Evolutionary conservation across 208 protist genomes (phyloP), one percentile per base, ranked within the genome.

Genomic region (Tritrichomonas musculus): DNA sequence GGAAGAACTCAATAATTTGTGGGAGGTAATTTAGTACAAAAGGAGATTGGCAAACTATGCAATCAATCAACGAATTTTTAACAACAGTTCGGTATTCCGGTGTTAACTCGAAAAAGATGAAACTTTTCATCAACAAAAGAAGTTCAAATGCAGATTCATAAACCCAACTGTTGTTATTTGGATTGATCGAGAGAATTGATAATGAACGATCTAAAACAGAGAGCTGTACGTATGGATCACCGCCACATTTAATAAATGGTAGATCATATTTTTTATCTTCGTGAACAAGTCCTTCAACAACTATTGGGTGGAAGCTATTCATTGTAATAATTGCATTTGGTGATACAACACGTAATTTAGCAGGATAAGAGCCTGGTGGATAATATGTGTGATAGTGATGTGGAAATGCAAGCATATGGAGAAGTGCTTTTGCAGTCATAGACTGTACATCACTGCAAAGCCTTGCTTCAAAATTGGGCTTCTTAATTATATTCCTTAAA

Each of bases 151-250:
- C 47, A 53, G 47, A 44, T 33, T 57, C 77, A 57, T 60, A 88
- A 8, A 88, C 47, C 77, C 77, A 88, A 57, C n/a, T 60, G 30
- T 88, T 88, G n/a, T 88, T 88, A 44, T 33, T 88, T 57, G 41
- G 77, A 57, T 88, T 57, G 47, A 88, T 60, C 9, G 44, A 44
- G 13, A 88, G 57, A 39, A 88, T 47, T 13, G 77, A 88, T 11
- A 88, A 57, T 39, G 33, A 44, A 33, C 47, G 20, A 39, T 17
- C 11, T 8, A 69, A 8, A n/a, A 33, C 64, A 69, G 11, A 33
- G 5, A 69, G 30, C 5, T 69, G 64, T n/a, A 69, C 64, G 3
- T n/a, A n/a, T 33, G 27, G 11, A 33, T 69, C 64, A 69, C 27
- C 27, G 5, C 22, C 27, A 69, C 25, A 8, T n/a, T 69, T 69